These are phyloP conservation scores for Isabelozyma pseudorhagii DNA, from an alignment of 805 yeast genomes.

Conservation along the genomic window DNA sequence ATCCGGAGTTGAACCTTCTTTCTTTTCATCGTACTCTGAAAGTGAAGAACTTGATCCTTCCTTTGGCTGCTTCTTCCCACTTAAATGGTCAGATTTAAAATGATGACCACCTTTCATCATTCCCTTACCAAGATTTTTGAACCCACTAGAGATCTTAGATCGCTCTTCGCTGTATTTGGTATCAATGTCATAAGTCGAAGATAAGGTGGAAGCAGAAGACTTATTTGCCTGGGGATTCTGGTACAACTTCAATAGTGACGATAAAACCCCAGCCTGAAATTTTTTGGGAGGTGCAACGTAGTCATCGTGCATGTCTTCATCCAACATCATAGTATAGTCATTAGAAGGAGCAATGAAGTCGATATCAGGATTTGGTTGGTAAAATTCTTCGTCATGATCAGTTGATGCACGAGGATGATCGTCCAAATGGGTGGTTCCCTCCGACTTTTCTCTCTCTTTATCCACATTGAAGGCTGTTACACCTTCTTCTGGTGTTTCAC, in stretches of 20 bases:
- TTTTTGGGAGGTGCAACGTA: slow-evolving; percentile 43
- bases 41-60: neutral
- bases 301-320: slow-evolving; percentile 28
- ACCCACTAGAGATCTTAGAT: neutral
- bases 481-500: slow-evolving; percentile 10
- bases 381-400: slow-evolving; percentile 8
- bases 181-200: neutral
- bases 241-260: slow-evolving; percentile 71
- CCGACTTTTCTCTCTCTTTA: slow-evolving; percentile 3
- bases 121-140: neutral
- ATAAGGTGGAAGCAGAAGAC: slow-evolving; percentile 10
- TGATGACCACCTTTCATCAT: neutral
- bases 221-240: slow-evolving; percentile 41
- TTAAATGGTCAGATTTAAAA: neutral
- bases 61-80: neutral
- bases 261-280: slow-evolving; percentile 83
- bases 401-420: neutral
- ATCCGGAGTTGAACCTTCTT: neutral
- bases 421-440: neutral
- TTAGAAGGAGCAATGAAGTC: slow-evolving; percentile 25
- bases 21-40: neutral
- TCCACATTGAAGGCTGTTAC: slow-evolving; percentile 2
- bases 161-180: neutral
- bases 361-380: slow-evolving; percentile 44
- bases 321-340: slow-evolving; percentile 19